phyloP scores from a whole-genome alignment of 2,329 filamentous ascomycete species.

The Colletotrichum echinochloae region DNA sequence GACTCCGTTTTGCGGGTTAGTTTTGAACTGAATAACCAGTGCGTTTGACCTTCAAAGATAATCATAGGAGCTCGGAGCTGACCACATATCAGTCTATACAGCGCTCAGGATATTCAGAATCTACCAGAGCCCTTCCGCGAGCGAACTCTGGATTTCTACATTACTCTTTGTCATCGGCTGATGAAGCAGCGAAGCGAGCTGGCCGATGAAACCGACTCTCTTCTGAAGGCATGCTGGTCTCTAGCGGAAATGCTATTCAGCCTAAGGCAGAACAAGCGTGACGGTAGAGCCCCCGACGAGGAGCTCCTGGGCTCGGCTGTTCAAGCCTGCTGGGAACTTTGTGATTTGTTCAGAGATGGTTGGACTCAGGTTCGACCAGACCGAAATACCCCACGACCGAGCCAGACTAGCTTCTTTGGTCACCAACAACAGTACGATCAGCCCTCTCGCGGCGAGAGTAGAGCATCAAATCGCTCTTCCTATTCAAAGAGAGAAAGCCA shows the following conservation, averaged over 20 bases:
- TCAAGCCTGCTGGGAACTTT: slow-evolving; percentile 94
- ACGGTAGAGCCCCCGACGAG: slow-evolving; percentile 79
- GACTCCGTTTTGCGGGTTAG: slow-evolving; percentile 92
- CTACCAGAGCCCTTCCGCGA: slow-evolving; percentile 90
- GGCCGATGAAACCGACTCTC: slow-evolving; percentile 83
- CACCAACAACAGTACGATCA: slow-evolving; percentile 60
- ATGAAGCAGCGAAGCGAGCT: slow-evolving; percentile 91
- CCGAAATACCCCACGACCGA: slow-evolving; percentile 84
- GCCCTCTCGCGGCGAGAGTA: slow-evolving; percentile 60
- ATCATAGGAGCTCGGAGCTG: neutral
- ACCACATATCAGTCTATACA: slow-evolving; percentile 73
- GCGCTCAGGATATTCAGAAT: slow-evolving; percentile 82
- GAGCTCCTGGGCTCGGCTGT: slow-evolving; percentile 89
- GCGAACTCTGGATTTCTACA: slow-evolving; percentile 92
- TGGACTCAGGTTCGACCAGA: slow-evolving; percentile 92
- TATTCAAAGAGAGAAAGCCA: slow-evolving; percentile 66
- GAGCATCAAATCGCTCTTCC: slow-evolving; percentile 63
- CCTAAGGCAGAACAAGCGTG: slow-evolving; percentile 83
- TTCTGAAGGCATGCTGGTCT: slow-evolving; percentile 89
- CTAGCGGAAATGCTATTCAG: slow-evolving; percentile 94
- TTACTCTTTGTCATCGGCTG: slow-evolving; percentile 91
- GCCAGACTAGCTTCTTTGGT: slow-evolving; percentile 77
- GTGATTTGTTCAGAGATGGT: slow-evolving; percentile 90
- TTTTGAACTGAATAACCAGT: slow-evolving; percentile 95
- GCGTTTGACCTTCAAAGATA: slow-evolving; percentile 46